Percentiles rank a stretch among this genome's conserved stretches.
Evolutionary conservation across 1,139 yeast genomes (phyloP).

Genomic region (Arxiozyma telluris): DNA sequence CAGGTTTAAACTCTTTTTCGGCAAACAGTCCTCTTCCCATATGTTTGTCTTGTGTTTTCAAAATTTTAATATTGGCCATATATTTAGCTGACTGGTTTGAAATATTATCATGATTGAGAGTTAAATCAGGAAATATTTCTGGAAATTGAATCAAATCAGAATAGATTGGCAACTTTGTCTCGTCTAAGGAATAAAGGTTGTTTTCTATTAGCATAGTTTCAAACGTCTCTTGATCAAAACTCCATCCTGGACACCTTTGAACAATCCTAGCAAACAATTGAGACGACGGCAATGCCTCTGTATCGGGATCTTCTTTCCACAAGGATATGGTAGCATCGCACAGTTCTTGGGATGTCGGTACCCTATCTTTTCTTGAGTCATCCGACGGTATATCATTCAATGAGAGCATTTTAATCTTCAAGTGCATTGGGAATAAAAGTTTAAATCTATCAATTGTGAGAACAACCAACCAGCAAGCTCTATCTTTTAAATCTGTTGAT

Average conservation of each 20-base stretch:
- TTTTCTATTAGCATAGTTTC: conserved; percentile 45
- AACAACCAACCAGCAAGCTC: too few species aligned
- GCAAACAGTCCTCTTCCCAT: conserved; percentile 44
- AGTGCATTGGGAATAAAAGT: conserved; percentile 8
- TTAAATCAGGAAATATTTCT: conserved; percentile 27
- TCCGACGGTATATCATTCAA: conserved; percentile 15
- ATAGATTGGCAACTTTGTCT: conserved; percentile 37
- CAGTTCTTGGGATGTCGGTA: conserved; percentile 58
- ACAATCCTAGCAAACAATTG: conserved; percentile 33
- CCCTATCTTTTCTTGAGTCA: conserved; percentile 14
- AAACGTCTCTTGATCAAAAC: conserved; percentile 42
- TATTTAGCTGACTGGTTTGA: neutral
- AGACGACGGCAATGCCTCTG: neutral
- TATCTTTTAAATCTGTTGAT: too few species aligned
- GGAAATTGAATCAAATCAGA: conserved; percentile 49
- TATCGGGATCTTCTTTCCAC: conserved; percentile 57
- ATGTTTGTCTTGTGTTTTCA: conserved; percentile 22
- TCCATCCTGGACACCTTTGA: conserved; percentile 50
- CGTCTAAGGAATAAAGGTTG: conserved; percentile 35
- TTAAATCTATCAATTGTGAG: neutral
- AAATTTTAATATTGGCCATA: neutral
- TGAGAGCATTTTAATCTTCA: conserved; percentile 15
- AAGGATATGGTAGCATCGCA: conserved; percentile 52
- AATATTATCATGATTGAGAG: neutral
- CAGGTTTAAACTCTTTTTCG: conserved; percentile 38